Evolutionary conservation across 2,329 filamentous ascomycete genomes (phyloP), one percentile per base, ranked within the genome.

Genomic region (Ophiostoma fasciatum): DNA sequence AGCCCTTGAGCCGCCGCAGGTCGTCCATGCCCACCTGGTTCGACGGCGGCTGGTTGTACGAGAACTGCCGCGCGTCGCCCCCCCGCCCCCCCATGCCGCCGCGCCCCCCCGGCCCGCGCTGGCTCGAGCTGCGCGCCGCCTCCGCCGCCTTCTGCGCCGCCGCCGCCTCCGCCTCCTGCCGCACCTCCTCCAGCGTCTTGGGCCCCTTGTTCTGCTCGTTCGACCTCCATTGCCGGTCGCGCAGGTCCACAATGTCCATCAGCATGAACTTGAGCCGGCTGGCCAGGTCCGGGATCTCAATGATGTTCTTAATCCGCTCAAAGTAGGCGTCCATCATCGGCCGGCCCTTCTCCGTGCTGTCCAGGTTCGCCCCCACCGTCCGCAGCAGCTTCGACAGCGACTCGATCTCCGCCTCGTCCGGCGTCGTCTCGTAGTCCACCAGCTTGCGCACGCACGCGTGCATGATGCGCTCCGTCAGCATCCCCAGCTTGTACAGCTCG

Each of bases 381-480:
- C 80, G 77, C 42, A 98, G 72, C 44, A 98, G 70, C 63, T 92
- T 94, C 50, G 79, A 85, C 59, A 98, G 75, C 48, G 84, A 93
- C 68, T 98, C 90, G 42, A 98, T 80, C 57, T 94, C 87, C 36
- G 88, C 82, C 62, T 98, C 90, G 49, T 98, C 90, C 30, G 90
- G 90, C 42, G 84, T 65, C 43, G 83, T 85, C 52, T 88, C 80
- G 59, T 92, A 96, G 61, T 98, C 88, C 47, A 98, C 82, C 45
- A 98, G 73, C 61, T 93, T 94, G 64, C 85, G 79, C 20, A 98
- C 85, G 71, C 90, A 98, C 61, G 94, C 84, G 65, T 98, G 88
- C 90, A 98, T 98, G 62, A 98, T 98, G 57, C 88, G 82, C 59
- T 94, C 83, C 42, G 90, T 98, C 58, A 98, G 72, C 90, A 98